Conservation (phyloP, 2,329 filamentous ascomycete genomes). For the Fusarium sp. region DNA sequence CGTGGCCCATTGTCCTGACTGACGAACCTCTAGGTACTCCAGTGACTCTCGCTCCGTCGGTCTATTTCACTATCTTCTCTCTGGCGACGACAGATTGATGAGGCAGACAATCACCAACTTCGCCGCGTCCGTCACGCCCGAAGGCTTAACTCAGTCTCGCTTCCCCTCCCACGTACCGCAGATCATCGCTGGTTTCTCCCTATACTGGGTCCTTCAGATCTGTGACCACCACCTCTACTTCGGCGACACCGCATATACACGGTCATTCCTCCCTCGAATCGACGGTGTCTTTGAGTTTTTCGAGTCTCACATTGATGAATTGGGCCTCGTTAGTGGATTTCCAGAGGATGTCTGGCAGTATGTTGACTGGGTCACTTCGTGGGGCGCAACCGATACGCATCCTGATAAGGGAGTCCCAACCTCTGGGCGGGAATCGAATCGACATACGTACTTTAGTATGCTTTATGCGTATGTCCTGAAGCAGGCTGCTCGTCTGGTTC, state of each 20-base stretch:
- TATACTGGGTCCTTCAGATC: background rate
- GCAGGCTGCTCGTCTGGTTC: background rate
- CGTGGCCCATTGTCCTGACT: fast-evolving
- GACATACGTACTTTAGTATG: background rate
- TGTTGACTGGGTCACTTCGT: background rate
- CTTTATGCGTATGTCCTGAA: background rate
- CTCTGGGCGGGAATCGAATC: background rate
- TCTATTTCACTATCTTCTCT: background rate
- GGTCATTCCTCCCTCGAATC: background rate
- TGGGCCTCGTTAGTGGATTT: background rate
- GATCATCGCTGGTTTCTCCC: background rate
- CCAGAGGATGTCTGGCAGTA: background rate
- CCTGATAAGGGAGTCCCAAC: background rate
- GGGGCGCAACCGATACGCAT: background rate
- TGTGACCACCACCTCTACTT: background rate
- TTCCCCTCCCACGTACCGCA: background rate
- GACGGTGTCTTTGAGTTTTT: background rate
- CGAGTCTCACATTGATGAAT: background rate
- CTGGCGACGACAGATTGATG: background rate
- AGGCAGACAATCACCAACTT: background rate
- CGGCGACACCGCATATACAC: background rate
- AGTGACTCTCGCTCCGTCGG: background rate
- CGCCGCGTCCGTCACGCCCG: background rate
- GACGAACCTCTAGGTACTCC: background rate
- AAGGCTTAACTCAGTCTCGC: background rate